Percentiles rank a stretch among this genome's conserved stretches.
Conservation (phyloP, 2,329 filamentous ascomycete species). For the Neophaeococcomyces aloes region DNA sequence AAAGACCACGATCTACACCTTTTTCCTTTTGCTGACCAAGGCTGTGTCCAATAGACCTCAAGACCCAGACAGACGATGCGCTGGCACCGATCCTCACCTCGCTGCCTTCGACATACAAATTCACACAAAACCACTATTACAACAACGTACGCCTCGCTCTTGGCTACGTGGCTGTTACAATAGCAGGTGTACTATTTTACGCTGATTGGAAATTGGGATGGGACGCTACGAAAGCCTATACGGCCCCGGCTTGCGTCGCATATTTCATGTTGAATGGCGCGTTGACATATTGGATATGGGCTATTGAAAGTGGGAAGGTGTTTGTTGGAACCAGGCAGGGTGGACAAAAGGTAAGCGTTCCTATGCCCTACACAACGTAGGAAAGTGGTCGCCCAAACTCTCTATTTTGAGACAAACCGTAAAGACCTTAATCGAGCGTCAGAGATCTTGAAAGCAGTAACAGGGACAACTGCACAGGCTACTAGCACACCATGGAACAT, state of each 20-base stretch:
- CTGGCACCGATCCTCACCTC: slow-evolving; percentile 87
- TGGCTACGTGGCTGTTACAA: slow-evolving; percentile 69
- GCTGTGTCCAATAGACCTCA: slow-evolving; percentile 57
- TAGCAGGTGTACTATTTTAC: slow-evolving; percentile 74
- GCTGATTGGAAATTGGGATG: slow-evolving; percentile 90
- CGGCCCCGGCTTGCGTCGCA: slow-evolving; percentile 62
- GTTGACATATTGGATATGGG: slow-evolving; percentile 75
- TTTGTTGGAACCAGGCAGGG: slow-evolving; percentile 67
- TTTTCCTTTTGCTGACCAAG: not conserved
- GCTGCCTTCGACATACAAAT: slow-evolving; percentile 51
- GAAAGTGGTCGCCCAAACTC: too few relatives aligned
- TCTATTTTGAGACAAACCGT: too few relatives aligned
- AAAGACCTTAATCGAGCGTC: too few relatives aligned
- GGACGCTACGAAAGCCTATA: slow-evolving; percentile 72
- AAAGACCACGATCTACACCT: not conserved
- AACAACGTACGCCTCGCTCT: slow-evolving; percentile 73
- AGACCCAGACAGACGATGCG: slow-evolving; percentile 92
- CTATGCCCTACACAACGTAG: too few relatives aligned
- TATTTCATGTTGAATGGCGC: slow-evolving; percentile 71
- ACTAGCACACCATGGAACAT: too few relatives aligned
- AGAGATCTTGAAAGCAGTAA: too few relatives aligned
- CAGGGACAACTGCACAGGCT: too few relatives aligned
- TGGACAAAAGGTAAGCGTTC: slow-evolving; percentile 46
- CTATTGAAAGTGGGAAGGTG: slow-evolving; percentile 68
- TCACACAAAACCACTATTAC: slow-evolving; percentile 69